These are phyloP conservation scores for Colletotrichum sidae DNA, from an alignment of 2,329 filamentous ascomycete genomes.

Conservation along the genomic window DNA sequence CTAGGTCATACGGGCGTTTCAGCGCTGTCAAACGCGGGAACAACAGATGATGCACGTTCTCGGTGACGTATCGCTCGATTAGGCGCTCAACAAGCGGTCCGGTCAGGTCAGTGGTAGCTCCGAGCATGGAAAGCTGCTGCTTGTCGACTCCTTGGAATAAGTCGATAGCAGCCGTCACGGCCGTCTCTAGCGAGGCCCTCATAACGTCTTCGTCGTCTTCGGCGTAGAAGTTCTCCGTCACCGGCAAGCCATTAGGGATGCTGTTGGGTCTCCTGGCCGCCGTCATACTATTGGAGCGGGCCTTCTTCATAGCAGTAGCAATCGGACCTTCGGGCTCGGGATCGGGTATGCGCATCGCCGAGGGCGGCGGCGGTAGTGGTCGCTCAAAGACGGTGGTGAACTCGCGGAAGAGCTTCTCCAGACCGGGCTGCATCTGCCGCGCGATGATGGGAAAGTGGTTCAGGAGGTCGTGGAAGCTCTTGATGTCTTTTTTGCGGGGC, in stretches of 20 bases:
- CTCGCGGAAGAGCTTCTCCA: slow-evolving; percentile 90
- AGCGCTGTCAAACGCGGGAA: slow-evolving; percentile 86
- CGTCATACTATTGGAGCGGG: slow-evolving; percentile 63
- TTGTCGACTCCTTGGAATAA: slow-evolving; percentile 96
- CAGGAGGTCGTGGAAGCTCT: slow-evolving; percentile 88
- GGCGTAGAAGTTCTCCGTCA: slow-evolving; percentile 76
- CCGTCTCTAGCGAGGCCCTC: slow-evolving; percentile 88
- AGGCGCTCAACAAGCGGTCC: slow-evolving; percentile 91
- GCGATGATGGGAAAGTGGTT: slow-evolving; percentile 96
- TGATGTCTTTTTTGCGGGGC: slow-evolving; percentile 88
- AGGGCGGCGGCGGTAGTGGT: slow-evolving; percentile 81
- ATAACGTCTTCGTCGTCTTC: slow-evolving; percentile 94
- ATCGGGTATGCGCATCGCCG: slow-evolving; percentile 69
- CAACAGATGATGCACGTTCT: slow-evolving; percentile 90
- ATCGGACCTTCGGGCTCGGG: slow-evolving; percentile 69
- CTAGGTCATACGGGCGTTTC: slow-evolving; percentile 83
- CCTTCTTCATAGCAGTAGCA: slow-evolving; percentile 64
- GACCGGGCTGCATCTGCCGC: slow-evolving; percentile 91
- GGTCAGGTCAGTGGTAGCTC: slow-evolving; percentile 92
- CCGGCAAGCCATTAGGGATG: slow-evolving; percentile 55
- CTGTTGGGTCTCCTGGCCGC: slow-evolving; percentile 42
- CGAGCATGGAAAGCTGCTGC: slow-evolving; percentile 90
- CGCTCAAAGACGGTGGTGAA: slow-evolving; percentile 89
- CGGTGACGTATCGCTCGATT: slow-evolving; percentile 93
- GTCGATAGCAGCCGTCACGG: slow-evolving; percentile 93